These are phyloP conservation scores for Magnaporthiopsis rhizophila DNA, from an alignment of 2,329 filamentous ascomycete genomes.

Conservation along the genomic window DNA sequence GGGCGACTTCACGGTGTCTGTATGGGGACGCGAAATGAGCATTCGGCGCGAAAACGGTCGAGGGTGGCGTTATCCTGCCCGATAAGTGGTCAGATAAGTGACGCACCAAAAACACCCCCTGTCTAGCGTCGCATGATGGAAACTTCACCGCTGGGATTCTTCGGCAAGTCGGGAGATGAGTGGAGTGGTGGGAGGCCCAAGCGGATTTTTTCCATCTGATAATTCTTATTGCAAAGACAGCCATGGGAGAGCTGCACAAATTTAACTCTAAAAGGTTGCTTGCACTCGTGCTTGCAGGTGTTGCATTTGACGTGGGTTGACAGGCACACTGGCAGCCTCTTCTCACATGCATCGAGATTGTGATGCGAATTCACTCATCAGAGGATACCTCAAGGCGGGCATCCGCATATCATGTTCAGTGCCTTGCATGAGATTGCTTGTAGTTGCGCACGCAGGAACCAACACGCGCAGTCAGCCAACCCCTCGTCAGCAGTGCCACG, in stretches of 20 bases:
- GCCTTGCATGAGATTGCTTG: neutral
- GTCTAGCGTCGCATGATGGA: neutral
- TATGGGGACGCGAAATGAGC: slow-evolving; percentile 8
- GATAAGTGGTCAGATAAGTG: slow-evolving; percentile 5
- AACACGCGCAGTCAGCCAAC: neutral
- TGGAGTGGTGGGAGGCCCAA: neutral
- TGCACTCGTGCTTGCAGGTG: neutral
- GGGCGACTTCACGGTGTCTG: neutral
- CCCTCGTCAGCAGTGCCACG: neutral
- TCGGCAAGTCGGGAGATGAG: neutral
- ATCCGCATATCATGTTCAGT: neutral
- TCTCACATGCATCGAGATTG: neutral
- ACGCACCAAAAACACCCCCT: neutral
- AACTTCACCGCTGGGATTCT: neutral
- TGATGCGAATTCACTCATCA: neutral
- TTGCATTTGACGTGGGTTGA: neutral
- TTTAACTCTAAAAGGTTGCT: neutral
- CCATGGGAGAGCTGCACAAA: neutral
- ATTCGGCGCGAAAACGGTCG: slow-evolving; percentile 7
- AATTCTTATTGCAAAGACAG: neutral
- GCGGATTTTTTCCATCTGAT: neutral
- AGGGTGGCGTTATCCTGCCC: slow-evolving; percentile 9
- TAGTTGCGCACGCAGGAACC: neutral
- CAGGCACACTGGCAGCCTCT: too few species aligned
- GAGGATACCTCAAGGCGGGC: neutral